Percentiles rank a stretch among this genome's conserved stretches.
Conservation (phyloP, 345 rosid species). For the Murraya paniculata region DNA sequence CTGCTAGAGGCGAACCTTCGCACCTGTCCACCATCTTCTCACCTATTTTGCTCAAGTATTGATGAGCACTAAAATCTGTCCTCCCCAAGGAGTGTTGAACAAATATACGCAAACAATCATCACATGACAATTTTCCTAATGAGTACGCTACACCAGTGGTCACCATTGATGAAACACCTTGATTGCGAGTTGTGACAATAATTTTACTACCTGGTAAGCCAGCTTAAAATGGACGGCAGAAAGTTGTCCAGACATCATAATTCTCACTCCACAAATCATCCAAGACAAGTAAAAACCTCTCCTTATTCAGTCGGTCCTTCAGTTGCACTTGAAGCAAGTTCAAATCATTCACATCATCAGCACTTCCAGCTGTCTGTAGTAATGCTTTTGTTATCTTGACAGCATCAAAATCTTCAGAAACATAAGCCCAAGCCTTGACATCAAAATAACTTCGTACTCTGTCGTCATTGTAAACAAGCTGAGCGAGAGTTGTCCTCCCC, state of each 20-base stretch:
- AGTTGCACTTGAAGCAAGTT: constrained; percentile 4
- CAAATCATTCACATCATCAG: background rate
- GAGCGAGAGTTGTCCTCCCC: background rate
- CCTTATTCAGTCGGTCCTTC: too few species aligned
- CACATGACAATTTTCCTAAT: background rate
- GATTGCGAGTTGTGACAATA: background rate
- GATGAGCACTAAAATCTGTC: background rate
- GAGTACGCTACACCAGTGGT: background rate
- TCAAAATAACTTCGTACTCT: too few species aligned
- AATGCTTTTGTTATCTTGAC: background rate
- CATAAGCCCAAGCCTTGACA: too few species aligned
- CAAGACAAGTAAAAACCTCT: too few species aligned
- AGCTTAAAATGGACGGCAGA: background rate
- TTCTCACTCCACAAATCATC: background rate
- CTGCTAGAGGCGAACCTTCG: too few species aligned
- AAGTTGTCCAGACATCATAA: background rate
- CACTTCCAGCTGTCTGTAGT: background rate
- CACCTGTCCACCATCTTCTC: background rate
- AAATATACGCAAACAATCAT: background rate
- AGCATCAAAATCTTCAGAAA: background rate
- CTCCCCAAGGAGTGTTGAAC: background rate
- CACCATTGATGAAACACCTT: background rate
- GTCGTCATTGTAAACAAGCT: too few species aligned
- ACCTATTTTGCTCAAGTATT: background rate
- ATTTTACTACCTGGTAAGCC: background rate